Percentiles rank a stretch among this genome's conserved stretches.
phyloP scores from a whole-genome alignment of 495 filamentous ascomycete species.

The Hypoxylon fragiforme region DNA sequence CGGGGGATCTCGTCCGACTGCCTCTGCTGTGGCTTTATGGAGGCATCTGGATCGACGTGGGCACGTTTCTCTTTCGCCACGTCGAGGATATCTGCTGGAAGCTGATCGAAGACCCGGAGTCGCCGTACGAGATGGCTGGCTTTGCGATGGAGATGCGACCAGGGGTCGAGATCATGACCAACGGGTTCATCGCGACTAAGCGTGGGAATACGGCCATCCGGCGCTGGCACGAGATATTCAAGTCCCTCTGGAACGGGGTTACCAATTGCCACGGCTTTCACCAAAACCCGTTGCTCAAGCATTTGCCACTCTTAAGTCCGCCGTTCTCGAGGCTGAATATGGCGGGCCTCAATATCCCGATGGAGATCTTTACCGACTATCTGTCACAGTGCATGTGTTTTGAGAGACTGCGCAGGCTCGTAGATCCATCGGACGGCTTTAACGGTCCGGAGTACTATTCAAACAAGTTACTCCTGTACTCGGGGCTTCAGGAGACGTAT shows the following conservation, averaged over 20 bases:
- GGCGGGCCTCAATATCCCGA: slow-evolving; percentile 23
- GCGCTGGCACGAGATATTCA: slow-evolving; percentile 45
- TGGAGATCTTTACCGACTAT: slow-evolving; percentile 37
- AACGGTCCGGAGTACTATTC: slow-evolving; percentile 37
- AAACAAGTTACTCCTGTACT: slow-evolving; percentile 30
- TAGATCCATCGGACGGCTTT: slow-evolving; percentile 38
- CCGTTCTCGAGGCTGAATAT: slow-evolving; percentile 29
- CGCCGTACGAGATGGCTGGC: slow-evolving; percentile 41
- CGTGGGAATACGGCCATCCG: slow-evolving; percentile 43
- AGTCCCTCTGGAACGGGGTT: slow-evolving; percentile 41
- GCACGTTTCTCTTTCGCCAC: slow-evolving; percentile 42
- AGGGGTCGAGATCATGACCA: slow-evolving; percentile 38
- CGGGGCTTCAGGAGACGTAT: slow-evolving; percentile 29
- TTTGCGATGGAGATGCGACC: slow-evolving; percentile 37
- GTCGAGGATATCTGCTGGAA: slow-evolving; percentile 50
- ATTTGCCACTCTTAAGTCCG: slow-evolving; percentile 35
- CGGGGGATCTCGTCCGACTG: slow-evolving; percentile 43
- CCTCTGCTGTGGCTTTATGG: slow-evolving; percentile 43
- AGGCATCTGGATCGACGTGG: slow-evolving; percentile 47
- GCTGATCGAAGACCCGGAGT: slow-evolving; percentile 41
- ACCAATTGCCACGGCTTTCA: slow-evolving; percentile 38
- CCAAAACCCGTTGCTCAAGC: slow-evolving; percentile 39
- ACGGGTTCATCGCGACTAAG: slow-evolving; percentile 45
- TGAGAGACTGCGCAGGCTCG: slow-evolving; percentile 35
- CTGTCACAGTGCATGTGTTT: slow-evolving; percentile 35